Evolutionary conservation across 129 eudicot species (phyloP), one percentile per base, ranked within the genome.

Genomic region (Flaveria ramosissima): DNA sequence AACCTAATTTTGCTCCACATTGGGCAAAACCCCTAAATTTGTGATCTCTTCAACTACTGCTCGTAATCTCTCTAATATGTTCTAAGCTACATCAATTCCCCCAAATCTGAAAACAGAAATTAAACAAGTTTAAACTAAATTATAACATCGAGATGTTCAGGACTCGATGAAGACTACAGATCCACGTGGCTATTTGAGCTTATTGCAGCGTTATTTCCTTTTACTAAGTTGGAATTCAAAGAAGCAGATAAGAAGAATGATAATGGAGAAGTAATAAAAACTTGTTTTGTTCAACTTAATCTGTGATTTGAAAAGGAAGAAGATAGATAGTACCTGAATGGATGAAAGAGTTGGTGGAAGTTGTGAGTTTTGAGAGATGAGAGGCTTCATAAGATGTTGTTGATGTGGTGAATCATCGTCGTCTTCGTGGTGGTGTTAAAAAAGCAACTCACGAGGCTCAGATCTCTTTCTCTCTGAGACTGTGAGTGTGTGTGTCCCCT

Each of bases 1-100:
- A 30, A 36, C 77, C 77, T 78, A 78, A 78, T 78, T 32, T 17
- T 11, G 51, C 51, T 17, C 76, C 82, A 70, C 87, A 83, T 79
- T 83, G 75, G 53, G 3, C 41, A 50, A 66, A 26, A 14, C 53
- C 71, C 41, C 5, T 14, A 70, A 70, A 24, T 75, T 39, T n/a
- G 48, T 45, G 9, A 45, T 9, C 11, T 12, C 75, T 75, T 65
- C 70, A 81, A 23, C 68, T 30, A 19, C 32, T 70, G 59, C 39
- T 63, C 14, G 2, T 46, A 72, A 17, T 9, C 53, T 46, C 41
- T 4, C 7, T 41, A 3, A 41, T 20, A 26, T 39, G 8, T 55
- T 69, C 24, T 56, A 42, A 17, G 45, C 70, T 21, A 69, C 68
- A 48, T 42, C 71, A 64, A 68, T 67, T 21, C 50, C 32, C 81